Base-by-base conservation (phyloP, 2,329 filamentous ascomycete genomes). In the Alternaria hordeiaustralica region DNA sequence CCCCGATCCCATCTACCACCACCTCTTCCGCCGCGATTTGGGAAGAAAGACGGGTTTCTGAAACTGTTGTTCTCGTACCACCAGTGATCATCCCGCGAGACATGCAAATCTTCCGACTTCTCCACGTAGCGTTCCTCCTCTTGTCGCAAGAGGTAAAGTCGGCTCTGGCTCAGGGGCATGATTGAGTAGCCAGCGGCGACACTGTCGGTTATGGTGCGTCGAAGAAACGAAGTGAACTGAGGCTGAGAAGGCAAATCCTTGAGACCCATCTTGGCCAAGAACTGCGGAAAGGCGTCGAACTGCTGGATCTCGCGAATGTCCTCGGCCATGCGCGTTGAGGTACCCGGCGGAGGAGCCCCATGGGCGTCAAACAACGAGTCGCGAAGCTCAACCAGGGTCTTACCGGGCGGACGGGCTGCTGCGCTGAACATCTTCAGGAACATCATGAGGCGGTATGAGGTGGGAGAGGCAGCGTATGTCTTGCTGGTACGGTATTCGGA, bases 391-490 rank as follows among this genome's bases (percentile, higher is more conserved):
- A 50, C 53, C 5, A 86, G 75, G 1, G 80, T 67, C 30, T 78
- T 80, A 8, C 70, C 70, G 3, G 75, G 70, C 0, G 79, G 78
- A 3, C 84, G 79, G 4, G 82, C 83, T 0, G 80, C 82, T 51
- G 75, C 80, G 10, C 82, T 81, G 73, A 87, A 86, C 13, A 86
- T 77, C 60, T 84, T 83, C 10, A 82, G 81, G 74, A 87, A 85
- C 84, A 87, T 86, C 25, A 87, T 78, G 5, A 86, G 79, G 3
- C 83, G 81, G 69, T 86, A 86, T 0, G 83, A 84, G 1, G 83
- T 85, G 26, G 75, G 78, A 20, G 79, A 82, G 13, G 81, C 84
- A 13, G 80, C 71, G 68, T 85, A 87, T 0, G 83, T 86, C 66
- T 80, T 80, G 49, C 77, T 63, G 1, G 87, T 78, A 10, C 84